Base-by-base conservation (phyloP, 352 stramenopile species). In the Pythium grandisporangium region DNA sequence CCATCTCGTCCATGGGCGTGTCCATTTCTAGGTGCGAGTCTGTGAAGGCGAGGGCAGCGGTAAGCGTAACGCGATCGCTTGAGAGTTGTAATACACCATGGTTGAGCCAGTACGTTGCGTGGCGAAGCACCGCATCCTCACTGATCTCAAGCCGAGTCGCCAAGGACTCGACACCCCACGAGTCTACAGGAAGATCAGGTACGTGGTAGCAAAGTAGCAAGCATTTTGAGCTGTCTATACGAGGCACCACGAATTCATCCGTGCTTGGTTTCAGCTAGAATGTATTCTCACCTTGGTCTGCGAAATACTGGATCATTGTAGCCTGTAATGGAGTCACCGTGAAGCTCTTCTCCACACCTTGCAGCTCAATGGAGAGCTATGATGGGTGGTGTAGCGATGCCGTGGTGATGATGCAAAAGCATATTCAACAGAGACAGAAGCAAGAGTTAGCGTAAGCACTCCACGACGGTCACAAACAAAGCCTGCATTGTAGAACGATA, bases 281-380 rank as follows among this genome's bases (percentile, higher is more conserved):
- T n/a, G 32, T n/a, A 20, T 7, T 6, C 59, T 25, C 45, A 81
- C 72, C 71, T 75, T 91, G 78, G 26, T 97, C 90, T 53, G 96
- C 87, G 55, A 99, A 98, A 55, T 98, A 73, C 45, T 96, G 66
- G 30, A 98, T 87, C 26, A 98, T 84, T 2, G 92, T 95, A 20
- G 94, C 93, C 60, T 98, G 80, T 3, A 98, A 59, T 11, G 92
- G 93, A 13, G 88, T 93, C 3, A 97, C 95, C 0, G 58, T 87
- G 45, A 86, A 98, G 44, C 82, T 86, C 30, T 64, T 77, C 63
- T 60, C 71, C 51, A 73, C 70, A 26, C 49, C 76, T 50, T 93
- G 66, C 2, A 97, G 64, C 47, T 98, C 92, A n/a, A 98, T 81
- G 30, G 66, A 70, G 7, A 85, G 42, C 69, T 79, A 35, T n/a